phyloP scores from a whole-genome alignment of 805 yeast genomes.

The Candida tammaniensis region DNA sequence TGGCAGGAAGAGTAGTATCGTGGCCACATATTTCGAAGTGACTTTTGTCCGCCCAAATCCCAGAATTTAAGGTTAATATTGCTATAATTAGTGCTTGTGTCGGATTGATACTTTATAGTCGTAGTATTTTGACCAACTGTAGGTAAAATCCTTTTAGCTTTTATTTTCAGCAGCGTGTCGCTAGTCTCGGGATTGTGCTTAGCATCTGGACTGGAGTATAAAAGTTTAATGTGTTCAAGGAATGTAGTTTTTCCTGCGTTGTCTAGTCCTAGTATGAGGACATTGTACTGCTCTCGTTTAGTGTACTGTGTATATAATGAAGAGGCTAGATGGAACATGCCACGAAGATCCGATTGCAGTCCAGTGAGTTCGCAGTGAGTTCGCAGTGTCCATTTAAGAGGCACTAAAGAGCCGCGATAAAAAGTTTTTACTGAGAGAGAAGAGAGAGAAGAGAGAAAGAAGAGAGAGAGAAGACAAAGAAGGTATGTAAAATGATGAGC shows the following conservation, averaged over 20 bases:
- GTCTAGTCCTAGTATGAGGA: slow-evolving; percentile 82
- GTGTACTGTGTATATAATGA: slow-evolving; percentile 45
- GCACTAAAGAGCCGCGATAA: too few relatives aligned
- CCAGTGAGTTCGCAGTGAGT: too few relatives aligned
- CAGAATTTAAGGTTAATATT: slow-evolving; percentile 71
- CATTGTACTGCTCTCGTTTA: slow-evolving; percentile 44
- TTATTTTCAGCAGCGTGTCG: slow-evolving; percentile 21
- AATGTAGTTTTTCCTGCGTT: slow-evolving; percentile 88
- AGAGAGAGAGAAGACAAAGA: too few relatives aligned
- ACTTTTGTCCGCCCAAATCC: slow-evolving; percentile 96
- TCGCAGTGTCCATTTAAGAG: too few relatives aligned
- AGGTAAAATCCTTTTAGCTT: slow-evolving; percentile 68
- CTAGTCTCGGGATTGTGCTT: slow-evolving; percentile 11
- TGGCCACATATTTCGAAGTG: slow-evolving; percentile 83
- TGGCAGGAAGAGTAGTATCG: slow-evolving; percentile 83
- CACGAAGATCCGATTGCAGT: too few relatives aligned
- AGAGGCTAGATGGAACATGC: slow-evolving; percentile 45
- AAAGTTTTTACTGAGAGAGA: too few relatives aligned
- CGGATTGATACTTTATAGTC: slow-evolving; percentile 30
- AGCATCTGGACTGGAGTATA: slow-evolving; percentile 29
- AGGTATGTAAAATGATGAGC: slow-evolving; percentile 12
- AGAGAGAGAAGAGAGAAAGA: too few relatives aligned
- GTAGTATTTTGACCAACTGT: slow-evolving; percentile 91
- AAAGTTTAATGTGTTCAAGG: slow-evolving; percentile 38
- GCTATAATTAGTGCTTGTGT: slow-evolving; percentile 21